Conservation (phyloP, 2,329 filamentous ascomycete species). For the Stemphylium beticola region DNA sequence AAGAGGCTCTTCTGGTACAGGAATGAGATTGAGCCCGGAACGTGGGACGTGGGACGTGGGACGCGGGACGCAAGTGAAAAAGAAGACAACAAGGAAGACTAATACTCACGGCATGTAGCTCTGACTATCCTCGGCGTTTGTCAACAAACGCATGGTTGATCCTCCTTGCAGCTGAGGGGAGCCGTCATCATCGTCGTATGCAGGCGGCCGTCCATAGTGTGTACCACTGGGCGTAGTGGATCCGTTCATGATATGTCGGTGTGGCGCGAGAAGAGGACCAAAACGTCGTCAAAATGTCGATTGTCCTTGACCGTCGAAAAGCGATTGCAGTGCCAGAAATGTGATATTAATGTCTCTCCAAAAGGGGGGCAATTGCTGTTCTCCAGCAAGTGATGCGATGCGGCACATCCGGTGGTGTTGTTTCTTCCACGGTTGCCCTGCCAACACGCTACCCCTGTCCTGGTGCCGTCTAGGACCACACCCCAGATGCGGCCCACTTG, state of each 20-base stretch:
- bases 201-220: slow-evolving; percentile 52
- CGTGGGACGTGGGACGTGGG: slow-evolving; percentile 14
- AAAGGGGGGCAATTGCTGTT: slow-evolving; percentile 18
- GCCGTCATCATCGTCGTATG: slow-evolving; percentile 53
- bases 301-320: slow-evolving; percentile 5
- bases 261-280: slow-evolving; percentile 1
- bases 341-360: slow-evolving; percentile 24
- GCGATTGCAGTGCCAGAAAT: slow-evolving; percentile 18
- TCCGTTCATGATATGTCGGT: slow-evolving; percentile 38
- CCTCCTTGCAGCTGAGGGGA: slow-evolving; percentile 47
- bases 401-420: slow-evolving; percentile 14
- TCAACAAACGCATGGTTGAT: slow-evolving; percentile 59
- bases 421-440: slow-evolving; percentile 17
- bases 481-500: slow-evolving; percentile 9
- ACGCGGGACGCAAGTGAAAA: slow-evolving; percentile 22
- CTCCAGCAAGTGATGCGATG: slow-evolving; percentile 8
- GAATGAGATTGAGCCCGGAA: slow-evolving; percentile 30
- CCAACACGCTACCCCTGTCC: slow-evolving; percentile 9
- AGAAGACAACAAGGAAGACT: slow-evolving; percentile 32
- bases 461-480: slow-evolving; percentile 8
- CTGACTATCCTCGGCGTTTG: slow-evolving; percentile 51
- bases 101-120: slow-evolving; percentile 53
- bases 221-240: slow-evolving; percentile 42
- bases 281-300: slow-evolving; percentile 2
- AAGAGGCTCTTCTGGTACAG: slow-evolving; percentile 34